Conservation (phyloP, 1,284 basidiomycete species). For the Ustilago bromivora region DNA sequence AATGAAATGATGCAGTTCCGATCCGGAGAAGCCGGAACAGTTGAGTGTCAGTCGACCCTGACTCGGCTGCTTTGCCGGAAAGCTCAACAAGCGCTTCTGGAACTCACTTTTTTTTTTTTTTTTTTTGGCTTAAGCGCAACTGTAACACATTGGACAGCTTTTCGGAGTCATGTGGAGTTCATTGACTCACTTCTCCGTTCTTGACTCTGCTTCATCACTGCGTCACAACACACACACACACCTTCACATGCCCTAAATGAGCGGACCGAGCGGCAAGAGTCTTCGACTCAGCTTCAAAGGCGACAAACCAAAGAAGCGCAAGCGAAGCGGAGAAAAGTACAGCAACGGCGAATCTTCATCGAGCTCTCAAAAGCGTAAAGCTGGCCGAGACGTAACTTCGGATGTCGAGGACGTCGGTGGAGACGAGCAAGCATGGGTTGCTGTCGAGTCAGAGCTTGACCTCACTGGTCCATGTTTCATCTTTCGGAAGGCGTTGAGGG, state of each 20-base stretch:
- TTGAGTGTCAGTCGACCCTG: neutral
- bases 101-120: neutral
- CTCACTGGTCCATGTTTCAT: slow-evolving; percentile 53
- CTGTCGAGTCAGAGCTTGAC: slow-evolving; percentile 38
- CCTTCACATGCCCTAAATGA: slow-evolving; percentile 10
- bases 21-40: slow-evolving; percentile 6
- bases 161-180: neutral
- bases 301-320: slow-evolving; percentile 49
- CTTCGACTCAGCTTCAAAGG: slow-evolving; percentile 53
- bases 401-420: slow-evolving; percentile 57
- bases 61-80: slow-evolving; percentile 1
- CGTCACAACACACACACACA: neutral
- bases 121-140: neutral
- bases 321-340: slow-evolving; percentile 23
- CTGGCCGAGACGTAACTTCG: slow-evolving; percentile 31
- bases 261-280: slow-evolving; percentile 28
- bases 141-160: neutral
- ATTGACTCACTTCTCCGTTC: neutral
- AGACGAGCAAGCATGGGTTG: slow-evolving; percentile 59
- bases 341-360: slow-evolving; percentile 13
- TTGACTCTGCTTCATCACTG: neutral
- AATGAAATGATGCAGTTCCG: neutral
- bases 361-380: slow-evolving; percentile 17
- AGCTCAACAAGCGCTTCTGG: neutral
- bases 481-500: slow-evolving; percentile 12